Conservation (phyloP, 441 rosid genomes). For the Gossypium davidsonii region DNA sequence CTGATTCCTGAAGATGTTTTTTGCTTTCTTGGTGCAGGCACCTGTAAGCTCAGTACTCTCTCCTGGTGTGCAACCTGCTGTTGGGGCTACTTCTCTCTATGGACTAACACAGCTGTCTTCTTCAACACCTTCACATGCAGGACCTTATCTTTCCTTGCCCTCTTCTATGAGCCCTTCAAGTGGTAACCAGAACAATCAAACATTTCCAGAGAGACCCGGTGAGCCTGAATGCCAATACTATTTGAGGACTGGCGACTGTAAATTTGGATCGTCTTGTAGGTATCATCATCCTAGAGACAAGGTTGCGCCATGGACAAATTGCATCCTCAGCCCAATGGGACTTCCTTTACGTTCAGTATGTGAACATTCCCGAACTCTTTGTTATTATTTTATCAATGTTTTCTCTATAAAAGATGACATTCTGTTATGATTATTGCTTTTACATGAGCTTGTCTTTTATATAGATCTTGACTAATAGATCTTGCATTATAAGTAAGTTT, state of each 20-base stretch:
- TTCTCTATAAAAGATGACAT: background rate
- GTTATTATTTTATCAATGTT: constrained; percentile 1
- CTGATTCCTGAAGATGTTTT: constrained; percentile 14
- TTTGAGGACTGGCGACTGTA: constrained; percentile 85
- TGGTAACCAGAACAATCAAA: constrained; percentile 48
- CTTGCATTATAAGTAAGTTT: background rate
- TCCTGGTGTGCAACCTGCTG: constrained; percentile 83
- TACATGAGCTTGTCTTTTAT: background rate
- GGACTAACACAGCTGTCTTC: constrained; percentile 70
- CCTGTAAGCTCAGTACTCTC: constrained; percentile 87
- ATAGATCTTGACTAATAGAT: background rate
- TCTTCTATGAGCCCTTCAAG: constrained; percentile 43
- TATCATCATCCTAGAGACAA: constrained; percentile 81
- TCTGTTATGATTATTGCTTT: background rate
- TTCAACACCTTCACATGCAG: constrained; percentile 50
- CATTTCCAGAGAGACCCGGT: constrained; percentile 84
- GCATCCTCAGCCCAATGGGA: constrained; percentile 63
- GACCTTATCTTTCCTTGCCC: constrained; percentile 50
- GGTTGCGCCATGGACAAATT: constrained; percentile 49
- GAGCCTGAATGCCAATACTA: constrained; percentile 84
- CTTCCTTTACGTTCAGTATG: constrained; percentile 88
- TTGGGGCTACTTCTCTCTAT: constrained; percentile 68
- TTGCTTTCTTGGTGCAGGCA: constrained; percentile 41
- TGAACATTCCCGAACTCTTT: constrained; percentile 12
- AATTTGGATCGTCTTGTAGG: constrained; percentile 80